Evolutionary conservation across 768 basidiomycete genomes (phyloP).

Genomic region (Naematelia aurantialba): DNA sequence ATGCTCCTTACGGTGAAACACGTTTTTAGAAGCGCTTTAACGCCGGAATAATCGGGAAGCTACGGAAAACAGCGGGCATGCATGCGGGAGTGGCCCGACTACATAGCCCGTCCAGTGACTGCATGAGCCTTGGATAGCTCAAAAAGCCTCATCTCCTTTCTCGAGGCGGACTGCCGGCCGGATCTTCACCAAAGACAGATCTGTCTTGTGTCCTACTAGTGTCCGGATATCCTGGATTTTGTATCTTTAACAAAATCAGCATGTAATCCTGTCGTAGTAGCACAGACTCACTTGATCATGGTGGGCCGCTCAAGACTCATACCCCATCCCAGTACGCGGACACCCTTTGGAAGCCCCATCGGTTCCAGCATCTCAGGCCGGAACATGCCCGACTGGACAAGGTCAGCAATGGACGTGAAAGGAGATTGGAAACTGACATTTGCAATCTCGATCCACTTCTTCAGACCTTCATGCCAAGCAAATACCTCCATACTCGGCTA

Average conservation of each 20-base stretch:
- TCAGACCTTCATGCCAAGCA: conserved; percentile 75
- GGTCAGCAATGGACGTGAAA: conserved; percentile 7
- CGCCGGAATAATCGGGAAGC: no score
- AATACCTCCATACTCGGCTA: conserved; percentile 76
- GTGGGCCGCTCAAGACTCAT: conserved; percentile 91
- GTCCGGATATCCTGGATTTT: conserved; percentile 96
- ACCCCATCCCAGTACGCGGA: conserved; percentile 96
- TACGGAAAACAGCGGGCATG: no score
- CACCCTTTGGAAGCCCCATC: conserved; percentile 96
- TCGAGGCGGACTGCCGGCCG: conserved; percentile 89
- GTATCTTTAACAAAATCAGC: conserved; percentile 59
- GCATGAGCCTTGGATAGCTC: no score
- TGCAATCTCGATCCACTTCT: conserved; percentile 31
- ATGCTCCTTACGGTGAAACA: no score
- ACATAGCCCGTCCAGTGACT: no score
- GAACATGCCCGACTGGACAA: conserved; percentile 84
- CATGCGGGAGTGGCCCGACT: no score
- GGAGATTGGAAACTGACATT: conserved; percentile 11
- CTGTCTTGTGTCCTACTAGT: conserved; percentile 93
- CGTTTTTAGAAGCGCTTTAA: no score
- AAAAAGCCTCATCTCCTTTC: conserved; percentile 40
- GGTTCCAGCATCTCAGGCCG: conserved; percentile 98
- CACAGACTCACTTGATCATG: conserved; percentile 82
- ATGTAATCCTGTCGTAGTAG: not conserved
- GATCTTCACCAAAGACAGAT: conserved; percentile 81